Conservation (phyloP, 371 early-diverging fungal genomes). For the Coemansia sp. region DNA sequence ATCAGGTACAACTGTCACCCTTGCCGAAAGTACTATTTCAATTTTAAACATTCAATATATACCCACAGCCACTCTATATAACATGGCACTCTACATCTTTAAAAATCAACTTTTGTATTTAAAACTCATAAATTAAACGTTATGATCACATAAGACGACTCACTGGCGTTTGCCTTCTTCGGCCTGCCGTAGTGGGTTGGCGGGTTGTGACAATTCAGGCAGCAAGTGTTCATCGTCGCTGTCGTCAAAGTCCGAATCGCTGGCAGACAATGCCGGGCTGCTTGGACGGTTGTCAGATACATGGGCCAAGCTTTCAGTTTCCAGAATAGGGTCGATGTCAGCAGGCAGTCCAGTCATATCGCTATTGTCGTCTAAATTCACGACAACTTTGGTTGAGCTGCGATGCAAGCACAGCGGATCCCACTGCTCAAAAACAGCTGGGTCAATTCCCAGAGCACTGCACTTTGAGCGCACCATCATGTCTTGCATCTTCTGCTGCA, state of each 20-base stretch:
- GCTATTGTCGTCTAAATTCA: background rate
- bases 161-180: background rate
- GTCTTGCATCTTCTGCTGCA: slow-evolving; percentile 15
- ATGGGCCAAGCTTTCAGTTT: background rate
- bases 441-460: slow-evolving; percentile 27
- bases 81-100: no score
- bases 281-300: background rate
- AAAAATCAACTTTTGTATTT: no score
- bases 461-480: slow-evolving; percentile 23
- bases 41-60: no score
- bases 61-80: no score
- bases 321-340: background rate
- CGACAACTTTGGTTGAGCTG: background rate
- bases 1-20: no score
- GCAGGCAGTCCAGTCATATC: background rate
- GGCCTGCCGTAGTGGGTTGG: background rate
- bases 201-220: background rate
- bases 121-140: no score
- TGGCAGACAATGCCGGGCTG: background rate
- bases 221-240: background rate
- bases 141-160: background rate
- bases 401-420: slow-evolving; percentile 34
- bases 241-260: slow-evolving; percentile 12
- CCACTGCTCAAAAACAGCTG: slow-evolving; percentile 20
- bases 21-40: no score